Percentiles rank a stretch among this genome's conserved stretches.
Evolutionary conservation across 2,329 filamentous ascomycete species (phyloP).

Genomic region (Malbranchea zuffiana): DNA sequence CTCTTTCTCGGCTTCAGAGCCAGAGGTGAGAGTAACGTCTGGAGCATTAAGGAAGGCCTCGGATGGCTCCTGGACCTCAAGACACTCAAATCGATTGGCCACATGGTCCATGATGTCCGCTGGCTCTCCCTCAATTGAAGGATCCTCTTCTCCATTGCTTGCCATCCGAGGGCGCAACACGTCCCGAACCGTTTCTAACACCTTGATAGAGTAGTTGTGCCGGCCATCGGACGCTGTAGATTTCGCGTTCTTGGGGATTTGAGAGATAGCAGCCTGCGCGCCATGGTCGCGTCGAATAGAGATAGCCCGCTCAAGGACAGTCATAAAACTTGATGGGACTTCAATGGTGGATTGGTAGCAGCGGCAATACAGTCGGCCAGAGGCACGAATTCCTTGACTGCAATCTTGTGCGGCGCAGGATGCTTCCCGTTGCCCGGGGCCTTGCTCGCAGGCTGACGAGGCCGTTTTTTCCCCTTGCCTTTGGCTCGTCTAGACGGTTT

Average conservation of each 20-base stretch:
- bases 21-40: conserved; percentile 15
- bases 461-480: conserved; percentile 10
- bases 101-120: not conserved
- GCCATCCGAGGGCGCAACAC: conserved; percentile 8
- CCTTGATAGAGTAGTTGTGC: conserved; percentile 14
- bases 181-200: conserved; percentile 9
- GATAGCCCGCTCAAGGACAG: conserved; percentile 10
- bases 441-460: not conserved
- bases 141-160: not conserved
- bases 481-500: conserved; percentile 2
- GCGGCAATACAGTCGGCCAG: conserved; percentile 11
- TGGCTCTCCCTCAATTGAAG: not conserved
- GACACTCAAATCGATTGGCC: conserved; percentile 26
- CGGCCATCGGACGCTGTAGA: conserved; percentile 11
- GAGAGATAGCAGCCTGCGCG: not conserved
- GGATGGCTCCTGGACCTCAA: conserved; percentile 32
- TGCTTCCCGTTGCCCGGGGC: not conserved
- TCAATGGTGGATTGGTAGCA: conserved; percentile 6
- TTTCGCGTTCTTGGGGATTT: conserved; percentile 10
- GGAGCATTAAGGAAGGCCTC: conserved; percentile 28
- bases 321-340: conserved; percentile 7
- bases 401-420: conserved; percentile 9
- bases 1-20: conserved; percentile 6
- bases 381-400: conserved; percentile 12
- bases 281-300: conserved; percentile 5